Percentiles rank a stretch among this genome's conserved stretches.
Conservation (phyloP, 176 grass and related monocot genomes). For the Pharus latifolius region DNA sequence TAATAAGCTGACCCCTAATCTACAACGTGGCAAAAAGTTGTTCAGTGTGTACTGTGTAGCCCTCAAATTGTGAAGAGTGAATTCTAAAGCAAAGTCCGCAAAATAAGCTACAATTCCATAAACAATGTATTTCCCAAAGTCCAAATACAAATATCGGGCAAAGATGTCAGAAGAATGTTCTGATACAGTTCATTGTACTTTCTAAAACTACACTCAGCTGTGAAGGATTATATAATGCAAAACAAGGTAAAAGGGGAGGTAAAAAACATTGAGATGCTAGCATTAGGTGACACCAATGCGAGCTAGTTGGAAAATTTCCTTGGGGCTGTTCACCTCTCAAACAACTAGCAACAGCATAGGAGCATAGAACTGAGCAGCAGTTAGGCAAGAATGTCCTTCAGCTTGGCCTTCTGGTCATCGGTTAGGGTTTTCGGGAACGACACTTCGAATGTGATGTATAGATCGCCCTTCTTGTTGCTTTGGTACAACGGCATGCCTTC, state of each 20-base stretch:
- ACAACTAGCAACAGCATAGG: not conserved
- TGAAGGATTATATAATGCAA: not conserved
- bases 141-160: conserved; percentile 7
- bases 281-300: conserved; percentile 3
- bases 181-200: conserved; percentile 16
- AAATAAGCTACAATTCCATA: not conserved
- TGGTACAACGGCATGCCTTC: conserved; percentile 92
- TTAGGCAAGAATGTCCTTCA: conserved; percentile 68
- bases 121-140: conserved; percentile 13
- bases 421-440: conserved; percentile 76
- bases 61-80: too few species aligned
- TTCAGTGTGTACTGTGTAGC: too few species aligned
- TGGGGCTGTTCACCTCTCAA: conserved; percentile 4
- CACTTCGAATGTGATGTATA: conserved; percentile 72
- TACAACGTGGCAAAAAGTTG: too few species aligned
- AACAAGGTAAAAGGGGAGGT: not conserved
- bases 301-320: conserved; percentile 31
- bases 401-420: conserved; percentile 76
- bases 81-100: too few species aligned
- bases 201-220: conserved; percentile 30
- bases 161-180: not conserved
- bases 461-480: conserved; percentile 90
- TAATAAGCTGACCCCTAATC: too few species aligned
- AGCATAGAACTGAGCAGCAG: not conserved
- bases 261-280: not conserved